phyloP scores from a whole-genome alignment of 352 stramenopile genomes.

The Pythium biforme region DNA sequence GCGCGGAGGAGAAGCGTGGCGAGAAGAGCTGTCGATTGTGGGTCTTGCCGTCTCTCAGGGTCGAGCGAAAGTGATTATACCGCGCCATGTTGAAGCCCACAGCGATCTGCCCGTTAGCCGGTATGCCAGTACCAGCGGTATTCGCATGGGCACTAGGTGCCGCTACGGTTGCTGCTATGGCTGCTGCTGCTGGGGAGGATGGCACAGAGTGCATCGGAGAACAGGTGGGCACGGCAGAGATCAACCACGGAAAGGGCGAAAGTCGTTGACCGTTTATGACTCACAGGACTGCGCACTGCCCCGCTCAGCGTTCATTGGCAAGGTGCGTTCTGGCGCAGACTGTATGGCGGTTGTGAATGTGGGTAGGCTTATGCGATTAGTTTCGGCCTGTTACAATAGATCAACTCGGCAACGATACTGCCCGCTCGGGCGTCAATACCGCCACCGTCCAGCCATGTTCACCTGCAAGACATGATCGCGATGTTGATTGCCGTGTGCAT shows the following conservation, averaged over 20 bases:
- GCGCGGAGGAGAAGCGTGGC: not conserved
- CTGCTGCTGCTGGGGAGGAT: no score
- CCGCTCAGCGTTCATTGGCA: not conserved
- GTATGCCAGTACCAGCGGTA: not conserved
- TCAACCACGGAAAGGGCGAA: no score
- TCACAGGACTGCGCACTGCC: no score
- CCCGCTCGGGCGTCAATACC: not conserved
- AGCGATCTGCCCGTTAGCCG: not conserved
- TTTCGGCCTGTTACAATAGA: not conserved
- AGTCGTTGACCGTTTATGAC: no score
- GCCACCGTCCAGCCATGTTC: not conserved
- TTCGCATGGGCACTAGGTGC: no score
- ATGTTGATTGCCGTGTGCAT: conserved; percentile 25
- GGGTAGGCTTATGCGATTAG: not conserved
- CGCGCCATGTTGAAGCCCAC: conserved; percentile 2
- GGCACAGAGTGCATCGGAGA: no score
- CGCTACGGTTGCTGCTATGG: no score
- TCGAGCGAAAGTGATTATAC: not conserved
- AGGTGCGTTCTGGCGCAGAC: not conserved
- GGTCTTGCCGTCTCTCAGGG: not conserved
- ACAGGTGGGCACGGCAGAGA: no score
- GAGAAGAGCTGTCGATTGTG: not conserved
- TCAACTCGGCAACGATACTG: not conserved
- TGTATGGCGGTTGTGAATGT: not conserved
- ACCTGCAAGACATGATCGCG: conserved; percentile 24